A percentile compares a stretch with the other conserved stretches of the same genome.
These are phyloP conservation scores for Penicillium canescens DNA, from an alignment of 495 filamentous ascomycete species.

Conservation along the genomic window DNA sequence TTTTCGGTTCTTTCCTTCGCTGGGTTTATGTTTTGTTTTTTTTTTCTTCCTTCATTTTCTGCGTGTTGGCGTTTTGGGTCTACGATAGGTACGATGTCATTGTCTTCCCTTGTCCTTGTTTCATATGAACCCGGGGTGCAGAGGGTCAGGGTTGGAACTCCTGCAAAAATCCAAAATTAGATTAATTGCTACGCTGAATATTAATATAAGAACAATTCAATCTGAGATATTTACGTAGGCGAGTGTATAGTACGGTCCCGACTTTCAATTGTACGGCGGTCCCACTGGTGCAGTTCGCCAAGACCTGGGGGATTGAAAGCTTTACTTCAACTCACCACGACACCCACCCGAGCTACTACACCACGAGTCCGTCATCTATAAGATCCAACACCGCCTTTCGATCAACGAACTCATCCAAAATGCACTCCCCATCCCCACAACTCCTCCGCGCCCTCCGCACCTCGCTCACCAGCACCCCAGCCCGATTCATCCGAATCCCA, in stretches of 20 bases:
- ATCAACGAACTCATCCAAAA: constrained; percentile 13
- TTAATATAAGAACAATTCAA: constrained; percentile 19
- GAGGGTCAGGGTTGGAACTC: constrained; percentile 18
- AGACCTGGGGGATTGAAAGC: neutral
- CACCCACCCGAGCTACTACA: neutral
- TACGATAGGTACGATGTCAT: constrained; percentile 28
- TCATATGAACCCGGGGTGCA: constrained; percentile 22
- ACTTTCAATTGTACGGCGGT: neutral
- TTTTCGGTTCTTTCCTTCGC: constrained; percentile 6
- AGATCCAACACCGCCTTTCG: neutral
- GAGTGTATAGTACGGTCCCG: neutral
- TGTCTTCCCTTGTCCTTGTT: constrained; percentile 24
- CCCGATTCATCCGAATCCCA: constrained; percentile 11
- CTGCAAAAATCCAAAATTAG: constrained; percentile 30
- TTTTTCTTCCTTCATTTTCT: constrained; percentile 10
- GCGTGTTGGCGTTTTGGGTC: constrained; percentile 26
- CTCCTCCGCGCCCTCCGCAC: constrained; percentile 45
- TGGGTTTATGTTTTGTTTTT: constrained; percentile 1
- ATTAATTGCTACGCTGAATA: constrained; percentile 29
- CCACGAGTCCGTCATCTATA: no score
- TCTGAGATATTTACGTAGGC: neutral
- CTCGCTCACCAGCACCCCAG: constrained; percentile 23
- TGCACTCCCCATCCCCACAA: constrained; percentile 47
- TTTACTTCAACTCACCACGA: neutral
- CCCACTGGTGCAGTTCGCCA: neutral